A percentile compares a stretch with the other conserved stretches of the same genome.
Evolutionary conservation across 75 land plant species (phyloP).

Genomic region (Selaginella moellendorffii): DNA sequence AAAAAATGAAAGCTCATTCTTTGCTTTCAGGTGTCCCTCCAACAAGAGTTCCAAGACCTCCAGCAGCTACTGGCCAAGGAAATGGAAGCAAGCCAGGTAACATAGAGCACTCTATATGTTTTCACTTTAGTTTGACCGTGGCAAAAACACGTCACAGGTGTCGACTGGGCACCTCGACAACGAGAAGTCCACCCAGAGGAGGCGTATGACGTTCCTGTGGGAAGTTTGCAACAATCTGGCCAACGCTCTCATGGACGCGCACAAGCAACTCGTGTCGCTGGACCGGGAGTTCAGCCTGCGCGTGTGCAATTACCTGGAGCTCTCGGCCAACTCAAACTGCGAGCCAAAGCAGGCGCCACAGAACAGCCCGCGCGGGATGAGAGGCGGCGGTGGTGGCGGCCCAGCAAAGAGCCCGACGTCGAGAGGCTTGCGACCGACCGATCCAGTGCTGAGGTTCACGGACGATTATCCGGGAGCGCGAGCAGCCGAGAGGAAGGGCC

Average conservation of each 20-base stretch:
- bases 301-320: slow-evolving; percentile 1
- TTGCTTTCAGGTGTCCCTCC: background rate
- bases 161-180: background rate
- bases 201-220: background rate
- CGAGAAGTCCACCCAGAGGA: background rate
- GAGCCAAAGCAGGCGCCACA: background rate
- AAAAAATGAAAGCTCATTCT: no score
- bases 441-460: no score
- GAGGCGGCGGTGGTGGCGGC: background rate
- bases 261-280: slow-evolving; percentile 5
- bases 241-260: background rate
- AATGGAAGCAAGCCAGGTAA: slow-evolving; percentile 6
- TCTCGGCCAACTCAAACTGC: background rate
- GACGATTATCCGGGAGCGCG: no score
- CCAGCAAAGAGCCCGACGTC: background rate
- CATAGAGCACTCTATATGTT: no score
- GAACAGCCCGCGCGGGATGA: background rate
- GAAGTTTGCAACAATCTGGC: slow-evolving; percentile 2
- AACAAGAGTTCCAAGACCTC: slow-evolving; percentile 6
- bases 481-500: no score
- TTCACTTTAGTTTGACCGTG: background rate
- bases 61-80: slow-evolving; percentile 5
- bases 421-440: no score
- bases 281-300: slow-evolving; percentile 2
- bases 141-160: background rate